Conservation (phyloP, 306 rosid species). For the Purshia tridentata region DNA sequence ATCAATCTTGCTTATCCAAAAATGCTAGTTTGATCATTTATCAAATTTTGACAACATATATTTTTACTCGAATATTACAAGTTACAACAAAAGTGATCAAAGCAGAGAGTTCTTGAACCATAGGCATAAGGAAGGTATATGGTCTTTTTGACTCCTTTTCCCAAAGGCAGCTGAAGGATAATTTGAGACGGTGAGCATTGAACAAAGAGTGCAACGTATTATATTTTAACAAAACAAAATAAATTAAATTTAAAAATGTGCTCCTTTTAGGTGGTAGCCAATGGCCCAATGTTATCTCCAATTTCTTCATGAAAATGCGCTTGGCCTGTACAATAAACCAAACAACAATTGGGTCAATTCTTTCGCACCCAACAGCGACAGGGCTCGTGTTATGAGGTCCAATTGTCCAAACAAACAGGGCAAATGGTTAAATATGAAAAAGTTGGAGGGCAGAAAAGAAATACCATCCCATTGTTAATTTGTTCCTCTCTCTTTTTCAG, state of each 20-base stretch:
- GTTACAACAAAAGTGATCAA: not conserved
- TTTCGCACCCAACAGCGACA: not conserved
- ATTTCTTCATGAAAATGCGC: not conserved
- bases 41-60: not conserved
- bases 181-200: not conserved
- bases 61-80: not conserved
- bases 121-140: constrained; percentile 8
- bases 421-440: not conserved
- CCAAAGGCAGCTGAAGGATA: not conserved
- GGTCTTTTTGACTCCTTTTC: not conserved
- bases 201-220: no score
- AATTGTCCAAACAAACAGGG: not conserved
- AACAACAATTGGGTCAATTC: not conserved
- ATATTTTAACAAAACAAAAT: no score
- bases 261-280: no score
- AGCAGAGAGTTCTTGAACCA: not conserved
- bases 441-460: not conserved
- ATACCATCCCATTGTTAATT: not conserved
- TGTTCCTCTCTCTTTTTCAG: not conserved
- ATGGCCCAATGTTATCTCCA: no score
- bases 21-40: no score
- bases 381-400: not conserved
- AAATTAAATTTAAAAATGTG: no score
- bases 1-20: not conserved
- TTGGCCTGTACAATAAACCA: not conserved